phyloP scores from a whole-genome alignment of 768 basidiomycete genomes.

The Tricholoma sp. region DNA sequence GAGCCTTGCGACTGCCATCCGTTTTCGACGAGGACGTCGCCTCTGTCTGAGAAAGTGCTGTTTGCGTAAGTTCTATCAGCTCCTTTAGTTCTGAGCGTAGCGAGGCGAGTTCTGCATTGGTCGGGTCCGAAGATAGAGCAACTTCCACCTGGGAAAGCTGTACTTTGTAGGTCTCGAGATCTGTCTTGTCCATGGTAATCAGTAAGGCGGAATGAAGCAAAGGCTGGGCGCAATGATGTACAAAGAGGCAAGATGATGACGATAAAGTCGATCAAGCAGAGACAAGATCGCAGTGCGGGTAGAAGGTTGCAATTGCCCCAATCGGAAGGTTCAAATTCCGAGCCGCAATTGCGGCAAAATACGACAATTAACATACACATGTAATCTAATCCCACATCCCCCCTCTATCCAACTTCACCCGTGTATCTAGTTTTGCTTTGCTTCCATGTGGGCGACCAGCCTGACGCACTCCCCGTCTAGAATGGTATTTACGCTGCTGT shows the following conservation, averaged over 20 bases:
- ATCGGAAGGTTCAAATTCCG: not conserved
- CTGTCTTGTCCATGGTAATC: constrained; percentile 52
- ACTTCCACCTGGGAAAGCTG: constrained; percentile 86
- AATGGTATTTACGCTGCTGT: constrained; percentile 74
- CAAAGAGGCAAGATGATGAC: not conserved
- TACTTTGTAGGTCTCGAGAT: constrained; percentile 87
- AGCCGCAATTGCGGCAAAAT: no score
- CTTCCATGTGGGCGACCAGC: constrained; percentile 73
- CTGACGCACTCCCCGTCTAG: constrained; percentile 58
- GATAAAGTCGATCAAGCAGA: not conserved
- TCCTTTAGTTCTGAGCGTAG: constrained; percentile 76
- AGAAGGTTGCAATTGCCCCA: not conserved
- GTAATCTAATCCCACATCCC: constrained; percentile 54
- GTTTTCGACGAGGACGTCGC: constrained; percentile 57
- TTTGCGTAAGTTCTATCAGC: constrained; percentile 77
- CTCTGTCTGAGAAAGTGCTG: constrained; percentile 64
- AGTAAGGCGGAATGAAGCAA: not conserved
- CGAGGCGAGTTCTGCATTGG: constrained; percentile 65
- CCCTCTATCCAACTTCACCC: constrained; percentile 54
- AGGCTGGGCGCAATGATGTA: not conserved
- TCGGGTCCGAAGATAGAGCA: constrained; percentile 70
- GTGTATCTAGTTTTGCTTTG: constrained; percentile 77
- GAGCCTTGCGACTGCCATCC: constrained; percentile 51
- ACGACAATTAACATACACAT: not conserved
- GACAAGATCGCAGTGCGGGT: not conserved